A percentile compares a stretch with the other conserved stretches of the same genome.
Evolutionary conservation across 140 eudicot species (phyloP).

Genomic region (Erigeron philadelphicus): DNA sequence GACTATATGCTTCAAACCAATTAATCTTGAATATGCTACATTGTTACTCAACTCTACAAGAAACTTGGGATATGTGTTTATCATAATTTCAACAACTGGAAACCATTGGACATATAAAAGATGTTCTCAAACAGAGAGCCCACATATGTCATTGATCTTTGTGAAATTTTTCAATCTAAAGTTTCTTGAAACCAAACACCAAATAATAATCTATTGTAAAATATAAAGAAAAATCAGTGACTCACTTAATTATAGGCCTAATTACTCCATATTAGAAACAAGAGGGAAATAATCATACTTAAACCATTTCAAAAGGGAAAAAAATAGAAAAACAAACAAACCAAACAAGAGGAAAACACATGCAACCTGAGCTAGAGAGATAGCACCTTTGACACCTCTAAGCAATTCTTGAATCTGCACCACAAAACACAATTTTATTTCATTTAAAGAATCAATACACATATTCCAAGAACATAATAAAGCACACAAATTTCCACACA

Average conservation of each 20-base stretch:
- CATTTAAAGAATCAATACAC: conserved; percentile 18
- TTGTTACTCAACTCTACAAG: neutral
- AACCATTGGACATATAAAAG: neutral
- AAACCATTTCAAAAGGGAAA: neutral
- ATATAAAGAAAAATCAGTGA: too few relatives aligned
- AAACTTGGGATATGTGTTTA: neutral
- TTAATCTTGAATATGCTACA: neutral
- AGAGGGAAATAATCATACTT: neutral
- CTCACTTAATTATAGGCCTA: too few relatives aligned
- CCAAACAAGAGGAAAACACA: too few relatives aligned
- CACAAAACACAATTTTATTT: conserved; percentile 15
- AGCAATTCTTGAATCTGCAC: conserved; percentile 81
- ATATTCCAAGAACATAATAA: conserved; percentile 13
- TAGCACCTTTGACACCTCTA: conserved; percentile 62
- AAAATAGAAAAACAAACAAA: conserved; percentile 27
- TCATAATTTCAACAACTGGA: conserved; percentile 4
- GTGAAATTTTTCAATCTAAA: neutral
- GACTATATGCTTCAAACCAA: conserved; percentile 9
- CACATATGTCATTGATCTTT: conserved; percentile 5
- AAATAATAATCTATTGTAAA: too few relatives aligned
- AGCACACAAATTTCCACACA: conserved; percentile 16
- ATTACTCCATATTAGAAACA: neutral
- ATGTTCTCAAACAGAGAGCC: neutral
- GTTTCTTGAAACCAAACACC: too few relatives aligned
- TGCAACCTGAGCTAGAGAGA: conserved; percentile 94